These are phyloP conservation scores for Tolypocladium guangdongense DNA, from an alignment of 2,329 filamentous ascomycete genomes.

Conservation along the genomic window DNA sequence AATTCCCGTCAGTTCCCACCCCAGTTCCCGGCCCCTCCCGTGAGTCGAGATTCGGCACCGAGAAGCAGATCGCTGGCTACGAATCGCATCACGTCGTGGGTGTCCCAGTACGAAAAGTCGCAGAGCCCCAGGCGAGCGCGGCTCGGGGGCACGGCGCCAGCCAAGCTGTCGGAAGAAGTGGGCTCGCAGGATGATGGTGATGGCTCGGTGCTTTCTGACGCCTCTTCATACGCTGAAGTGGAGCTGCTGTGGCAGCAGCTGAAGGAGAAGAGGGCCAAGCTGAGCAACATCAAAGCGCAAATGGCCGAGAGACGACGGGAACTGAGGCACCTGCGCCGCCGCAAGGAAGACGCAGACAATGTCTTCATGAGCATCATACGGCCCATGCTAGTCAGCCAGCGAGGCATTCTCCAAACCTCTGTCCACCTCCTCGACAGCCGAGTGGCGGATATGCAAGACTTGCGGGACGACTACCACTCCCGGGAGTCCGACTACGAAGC, in stretches of 20 bases:
- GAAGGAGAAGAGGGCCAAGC: constrained; percentile 20
- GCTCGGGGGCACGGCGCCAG: constrained; percentile 2
- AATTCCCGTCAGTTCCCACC: constrained; percentile 22
- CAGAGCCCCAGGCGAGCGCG: constrained; percentile 11
- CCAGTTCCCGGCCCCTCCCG: constrained; percentile 16
- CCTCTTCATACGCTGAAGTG: constrained; percentile 18
- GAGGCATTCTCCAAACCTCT: constrained; percentile 9
- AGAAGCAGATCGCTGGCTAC: constrained; percentile 17
- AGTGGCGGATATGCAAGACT: constrained; percentile 23
- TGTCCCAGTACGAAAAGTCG: constrained; percentile 19
- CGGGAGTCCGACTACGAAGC: constrained; percentile 25
- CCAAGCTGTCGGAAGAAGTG: constrained; percentile 3
- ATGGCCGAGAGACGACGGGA: constrained; percentile 22
- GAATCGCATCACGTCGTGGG: constrained; percentile 22
- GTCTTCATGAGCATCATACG: constrained; percentile 27
- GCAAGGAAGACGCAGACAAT: constrained; percentile 26
- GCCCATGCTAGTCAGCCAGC: constrained; percentile 21
- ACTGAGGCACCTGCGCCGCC: constrained; percentile 19
- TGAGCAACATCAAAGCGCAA: constrained; percentile 16
- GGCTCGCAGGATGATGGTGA: constrained; percentile 9
- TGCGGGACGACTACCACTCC: constrained; percentile 26
- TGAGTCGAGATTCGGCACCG: constrained; percentile 8
- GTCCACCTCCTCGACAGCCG: constrained; percentile 15
- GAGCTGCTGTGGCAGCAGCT: constrained; percentile 23
- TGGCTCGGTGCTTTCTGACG: constrained; percentile 8